phyloP scores from a whole-genome alignment of 202 grass and related monocot genomes.

The Sporobolus alterniflorus region DNA sequence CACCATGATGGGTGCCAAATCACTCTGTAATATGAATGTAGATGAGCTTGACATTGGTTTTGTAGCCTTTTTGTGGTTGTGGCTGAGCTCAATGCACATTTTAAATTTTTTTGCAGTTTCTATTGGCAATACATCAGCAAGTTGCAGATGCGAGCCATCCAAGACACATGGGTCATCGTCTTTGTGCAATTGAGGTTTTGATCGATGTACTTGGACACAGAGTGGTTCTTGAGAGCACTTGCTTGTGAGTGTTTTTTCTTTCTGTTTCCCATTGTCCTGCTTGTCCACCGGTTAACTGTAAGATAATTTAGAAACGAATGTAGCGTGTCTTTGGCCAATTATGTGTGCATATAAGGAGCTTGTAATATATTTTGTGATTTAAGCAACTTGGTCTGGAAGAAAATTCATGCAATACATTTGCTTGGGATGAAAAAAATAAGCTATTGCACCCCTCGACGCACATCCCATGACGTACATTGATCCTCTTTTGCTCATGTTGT shows the following conservation, averaged over 20 bases:
- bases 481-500: conserved; percentile 10
- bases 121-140: conserved; percentile 91
- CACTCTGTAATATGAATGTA: neutral
- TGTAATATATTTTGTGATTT: neutral
- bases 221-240: conserved; percentile 85
- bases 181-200: conserved; percentile 85
- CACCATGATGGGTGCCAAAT: neutral
- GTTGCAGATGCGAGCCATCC: conserved; percentile 81
- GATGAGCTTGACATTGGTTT: conserved; percentile 9
- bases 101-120: conserved; percentile 68
- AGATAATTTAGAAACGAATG: neutral
- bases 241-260: conserved; percentile 65
- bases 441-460: neutral
- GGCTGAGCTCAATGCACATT: conserved; percentile 21
- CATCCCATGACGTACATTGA: neutral
- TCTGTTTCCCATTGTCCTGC: conserved; percentile 36
- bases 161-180: conserved; percentile 72
- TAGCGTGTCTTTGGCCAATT: neutral
- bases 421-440: neutral
- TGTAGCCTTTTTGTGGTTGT: conserved; percentile 15
- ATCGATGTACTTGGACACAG: conserved; percentile 83
- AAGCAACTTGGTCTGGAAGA: neutral
- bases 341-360: neutral
- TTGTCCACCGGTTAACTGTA: conserved; percentile 21
- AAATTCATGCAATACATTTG: neutral